Conservation (phyloP, 2,329 filamentous ascomycete species). For the Claviceps paspali region DNA sequence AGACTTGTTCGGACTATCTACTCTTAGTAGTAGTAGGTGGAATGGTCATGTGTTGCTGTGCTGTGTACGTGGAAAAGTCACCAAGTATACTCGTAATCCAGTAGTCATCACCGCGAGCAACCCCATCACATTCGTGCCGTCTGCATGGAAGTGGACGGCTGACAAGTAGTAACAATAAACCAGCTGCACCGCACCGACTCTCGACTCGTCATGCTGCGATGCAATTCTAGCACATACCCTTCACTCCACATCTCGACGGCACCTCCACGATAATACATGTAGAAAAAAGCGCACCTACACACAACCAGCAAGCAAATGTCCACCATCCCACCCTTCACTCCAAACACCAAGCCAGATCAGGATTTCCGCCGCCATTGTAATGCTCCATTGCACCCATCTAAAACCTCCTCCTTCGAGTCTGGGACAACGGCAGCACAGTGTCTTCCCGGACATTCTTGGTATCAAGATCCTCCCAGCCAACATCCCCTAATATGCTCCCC, state of each 20-base stretch:
- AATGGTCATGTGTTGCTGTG: too few species aligned
- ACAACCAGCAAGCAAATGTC: neutral
- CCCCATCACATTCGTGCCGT: too few species aligned
- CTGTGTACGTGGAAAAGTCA: too few species aligned
- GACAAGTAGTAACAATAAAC: too few species aligned
- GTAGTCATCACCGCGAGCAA: too few species aligned
- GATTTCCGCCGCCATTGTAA: too few species aligned
- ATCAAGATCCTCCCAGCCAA: conserved; percentile 55
- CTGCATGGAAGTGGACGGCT: too few species aligned
- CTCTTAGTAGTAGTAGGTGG: too few species aligned
- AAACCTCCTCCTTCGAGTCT: conserved; percentile 3
- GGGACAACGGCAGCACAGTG: conserved; percentile 4
- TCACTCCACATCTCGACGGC: neutral
- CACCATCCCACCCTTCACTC: neutral
- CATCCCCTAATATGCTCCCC: conserved; percentile 48
- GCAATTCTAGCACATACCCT: neutral
- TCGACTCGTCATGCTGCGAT: too few species aligned
- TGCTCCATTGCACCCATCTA: neutral
- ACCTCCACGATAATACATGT: neutral
- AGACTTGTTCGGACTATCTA: too few species aligned
- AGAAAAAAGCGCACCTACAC: neutral
- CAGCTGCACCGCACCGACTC: too few species aligned
- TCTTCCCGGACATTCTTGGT: conserved; percentile 13
- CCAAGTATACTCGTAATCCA: too few species aligned
- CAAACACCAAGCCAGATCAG: conserved; percentile 1